These are phyloP conservation scores for Dimocarpus longan DNA, from an alignment of 345 rosid genomes.

Conservation along the genomic window DNA sequence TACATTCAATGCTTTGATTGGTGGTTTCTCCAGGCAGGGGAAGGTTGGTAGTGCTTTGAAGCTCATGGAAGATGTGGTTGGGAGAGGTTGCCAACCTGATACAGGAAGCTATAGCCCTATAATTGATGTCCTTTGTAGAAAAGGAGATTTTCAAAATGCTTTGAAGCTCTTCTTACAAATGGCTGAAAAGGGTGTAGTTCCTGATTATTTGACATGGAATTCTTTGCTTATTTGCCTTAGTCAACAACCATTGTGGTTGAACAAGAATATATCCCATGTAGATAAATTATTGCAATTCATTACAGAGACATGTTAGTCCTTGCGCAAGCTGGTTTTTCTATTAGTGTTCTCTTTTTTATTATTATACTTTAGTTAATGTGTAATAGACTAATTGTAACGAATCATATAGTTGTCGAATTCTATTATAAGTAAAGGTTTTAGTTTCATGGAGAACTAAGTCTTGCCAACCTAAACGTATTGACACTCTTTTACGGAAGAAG, in stretches of 20 bases:
- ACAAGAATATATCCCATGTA: constrained; percentile 24
- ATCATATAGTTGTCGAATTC: too few species aligned
- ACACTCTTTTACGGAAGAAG: too few species aligned
- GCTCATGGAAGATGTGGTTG: constrained; percentile 63
- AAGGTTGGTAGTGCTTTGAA: constrained; percentile 53
- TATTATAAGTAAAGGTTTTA: too few species aligned
- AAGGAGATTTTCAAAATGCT: constrained; percentile 49
- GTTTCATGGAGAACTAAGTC: too few species aligned
- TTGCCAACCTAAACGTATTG: too few species aligned
- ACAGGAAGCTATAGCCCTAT: constrained; percentile 46
- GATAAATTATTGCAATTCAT: constrained; percentile 31
- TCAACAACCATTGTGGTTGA: constrained; percentile 38
- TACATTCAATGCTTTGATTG: constrained; percentile 56
- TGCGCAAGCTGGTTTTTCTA: too few species aligned
- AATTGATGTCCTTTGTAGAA: constrained; percentile 47
- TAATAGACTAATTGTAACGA: too few species aligned
- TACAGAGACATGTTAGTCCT: constrained; percentile 12
- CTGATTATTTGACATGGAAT: constrained; percentile 59
- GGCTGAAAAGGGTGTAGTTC: constrained; percentile 58
- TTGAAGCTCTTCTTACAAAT: constrained; percentile 46
- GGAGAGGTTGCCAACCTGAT: constrained; percentile 56
- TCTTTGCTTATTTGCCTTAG: constrained; percentile 49
- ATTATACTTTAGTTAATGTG: too few species aligned
- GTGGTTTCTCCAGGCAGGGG: constrained; percentile 61
- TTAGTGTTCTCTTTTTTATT: too few species aligned